Evolutionary conservation across 2,329 filamentous ascomycete species (phyloP), one percentile per base, ranked within the genome.

Genomic region (Aureobasidium sp.): DNA sequence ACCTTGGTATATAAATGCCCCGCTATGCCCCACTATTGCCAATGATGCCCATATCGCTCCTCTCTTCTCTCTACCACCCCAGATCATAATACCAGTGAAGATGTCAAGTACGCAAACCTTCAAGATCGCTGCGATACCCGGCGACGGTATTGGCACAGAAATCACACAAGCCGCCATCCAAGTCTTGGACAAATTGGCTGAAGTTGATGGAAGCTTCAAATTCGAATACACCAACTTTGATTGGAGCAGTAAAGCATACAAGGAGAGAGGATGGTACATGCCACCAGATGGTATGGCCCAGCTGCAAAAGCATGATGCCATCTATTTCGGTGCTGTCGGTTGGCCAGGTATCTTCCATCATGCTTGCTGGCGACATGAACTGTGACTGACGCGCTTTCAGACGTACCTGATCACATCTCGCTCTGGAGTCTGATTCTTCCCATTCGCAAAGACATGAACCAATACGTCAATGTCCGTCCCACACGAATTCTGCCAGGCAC

Each of bases 351-450:
- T 11, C 63, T 59, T 10, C 16, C 21, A n/a, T 39, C 11, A 41
- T n/a, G 10, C 16, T 37, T 36, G n/a, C n/a, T n/a, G 11, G 2
- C 11, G 16, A 14, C 1, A 34, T 8, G 8, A 14, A 41, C 10
- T 6, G 34, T 37, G 21, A 21, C 63, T 65, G 48, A 65, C 14
- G 5, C 14, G 41, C n/a, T n/a, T n/a, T n/a, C 50, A 78, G 79
- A 84, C 54, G 84, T 88, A 0, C 85, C 86, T 1, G 86, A 89
- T 65, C 82, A 88, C 64, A 81, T 88, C 62, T 83, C 83, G 0
- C 80, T 89, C 1, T 89, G 86, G 86, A 80, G 81, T 7, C 79
- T 87, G 36, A 82, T 87, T 47, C 76, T 89, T 8, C 84, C 84
- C 21, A 88, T 89, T 67, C 82, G 86, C 41, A 84, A 87, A 55